Base-by-base conservation (phyloP, 495 filamentous ascomycete genomes). In the Hypoxylon perforatum region DNA sequence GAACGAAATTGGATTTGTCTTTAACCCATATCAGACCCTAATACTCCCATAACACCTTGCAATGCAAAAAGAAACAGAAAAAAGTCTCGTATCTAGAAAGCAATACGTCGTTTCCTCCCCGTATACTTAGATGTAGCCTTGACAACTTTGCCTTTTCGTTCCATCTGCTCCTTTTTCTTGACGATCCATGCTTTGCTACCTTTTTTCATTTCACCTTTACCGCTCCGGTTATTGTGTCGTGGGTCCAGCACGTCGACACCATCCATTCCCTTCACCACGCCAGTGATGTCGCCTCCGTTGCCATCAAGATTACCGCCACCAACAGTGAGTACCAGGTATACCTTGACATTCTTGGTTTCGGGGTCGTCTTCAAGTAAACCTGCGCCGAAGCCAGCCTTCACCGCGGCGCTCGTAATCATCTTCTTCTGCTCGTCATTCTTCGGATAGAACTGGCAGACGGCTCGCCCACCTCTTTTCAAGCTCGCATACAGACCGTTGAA, bases 371-470 rank as follows among this genome's bases (percentile, higher is more conserved):
- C 95, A 51, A 99, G 78, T 30, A 99, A 82, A 78, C 95, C 95
- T 0, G 96, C 95, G 8, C 96, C 94, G 76, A 99, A 99, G 0
- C 95, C 95, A 4, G 95, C 95, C 73, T 89, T 92, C 57, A 97
- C 90, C 0, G 95, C 95, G 15, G 95, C 94, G 14, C 79, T 80
- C 49, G 89, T 92, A 56, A 98, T 93, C 95, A 98, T 97, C 59
- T 81, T 86, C 73, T 92, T 89, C 79, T 98, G 95, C 62, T 83
- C 82, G 68, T 95, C 92, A 76, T 99, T 97, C 80, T 95, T 96
- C 3, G 95, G 96, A 76, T 99, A 99, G 75, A 99, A 98, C 73
- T 98, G 95, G 71, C 94, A 94, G 19, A 98, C 95, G 1, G 96
- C 95, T 39, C 92, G 86, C 19, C 94, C 95, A 9, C 95, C 95